Conservation (phyloP, 2,329 filamentous ascomycete genomes). For the Celoporthe dispersa region DNA sequence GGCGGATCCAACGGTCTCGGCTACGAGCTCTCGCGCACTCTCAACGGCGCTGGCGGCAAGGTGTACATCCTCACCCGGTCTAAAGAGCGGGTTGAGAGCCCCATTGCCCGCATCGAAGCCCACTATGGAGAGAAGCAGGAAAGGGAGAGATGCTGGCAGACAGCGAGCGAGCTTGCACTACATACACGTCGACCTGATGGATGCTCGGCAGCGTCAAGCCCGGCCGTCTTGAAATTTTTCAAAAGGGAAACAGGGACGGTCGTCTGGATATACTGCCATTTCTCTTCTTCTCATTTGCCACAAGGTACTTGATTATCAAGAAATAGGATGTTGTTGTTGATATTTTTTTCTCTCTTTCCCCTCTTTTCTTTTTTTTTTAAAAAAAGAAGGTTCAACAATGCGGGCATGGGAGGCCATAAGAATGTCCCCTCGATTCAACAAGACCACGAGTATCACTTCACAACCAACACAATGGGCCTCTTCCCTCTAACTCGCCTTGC, state of each 20-base stretch:
- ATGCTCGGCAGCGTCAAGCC: constrained; percentile 31
- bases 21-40: constrained; percentile 51
- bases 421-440: constrained; percentile 30
- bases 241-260: constrained; percentile 22
- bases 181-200: constrained; percentile 32
- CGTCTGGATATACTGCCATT: constrained; percentile 32
- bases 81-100: constrained; percentile 30
- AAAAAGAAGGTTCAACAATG: constrained; percentile 32
- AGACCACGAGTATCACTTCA: constrained; percentile 35
- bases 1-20: constrained; percentile 43
- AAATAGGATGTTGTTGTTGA: no score
- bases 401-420: constrained; percentile 32
- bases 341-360: no score
- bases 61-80: constrained; percentile 55
- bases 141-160: background rate
- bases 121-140: constrained; percentile 16
- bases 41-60: constrained; percentile 55
- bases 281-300: background rate
- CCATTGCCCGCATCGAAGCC: constrained; percentile 32
- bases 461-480: constrained; percentile 31
- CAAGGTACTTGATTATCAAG: background rate
- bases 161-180: constrained; percentile 30
- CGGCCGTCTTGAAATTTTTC: constrained; percentile 28
- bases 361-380: no score
- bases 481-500: constrained; percentile 31